Percentiles rank a stretch among this genome's conserved stretches.
Evolutionary conservation across 208 protist genomes (phyloP).

Genomic region (Trichomonas tenax): DNA sequence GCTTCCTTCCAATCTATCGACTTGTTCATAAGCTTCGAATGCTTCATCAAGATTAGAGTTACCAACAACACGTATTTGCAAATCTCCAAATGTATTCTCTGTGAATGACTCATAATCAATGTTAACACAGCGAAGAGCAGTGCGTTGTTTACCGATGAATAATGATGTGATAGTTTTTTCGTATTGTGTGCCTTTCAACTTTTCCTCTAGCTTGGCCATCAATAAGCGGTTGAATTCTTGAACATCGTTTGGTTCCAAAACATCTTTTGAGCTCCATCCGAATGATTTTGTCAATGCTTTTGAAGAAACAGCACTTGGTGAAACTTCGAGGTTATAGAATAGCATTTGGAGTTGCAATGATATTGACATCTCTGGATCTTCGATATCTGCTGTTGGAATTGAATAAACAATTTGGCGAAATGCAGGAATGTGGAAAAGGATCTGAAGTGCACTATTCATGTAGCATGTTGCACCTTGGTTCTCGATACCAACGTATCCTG

Average conservation of each 20-base stretch:
- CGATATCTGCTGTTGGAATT: neutral
- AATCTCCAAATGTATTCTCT: neutral
- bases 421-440: neutral
- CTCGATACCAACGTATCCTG: neutral
- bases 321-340: neutral
- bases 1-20: neutral
- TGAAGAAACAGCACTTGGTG: neutral
- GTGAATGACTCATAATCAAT: neutral
- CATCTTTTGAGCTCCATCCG: neutral
- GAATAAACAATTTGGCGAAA: neutral
- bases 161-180: neutral
- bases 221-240: neutral
- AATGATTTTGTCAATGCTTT: neutral
- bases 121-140: too few species aligned
- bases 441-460: neutral
- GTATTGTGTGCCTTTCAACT: neutral
- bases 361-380: neutral
- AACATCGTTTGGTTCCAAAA: neutral
- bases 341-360: neutral
- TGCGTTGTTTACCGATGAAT: neutral
- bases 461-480: conserved; percentile 16
- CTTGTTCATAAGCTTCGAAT: neutral
- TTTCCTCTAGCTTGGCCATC: neutral
- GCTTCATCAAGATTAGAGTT: neutral
- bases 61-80: neutral